These are phyloP conservation scores for Alternaria sp. DNA, from an alignment of 2,329 filamentous ascomycete species.

Conservation along the genomic window DNA sequence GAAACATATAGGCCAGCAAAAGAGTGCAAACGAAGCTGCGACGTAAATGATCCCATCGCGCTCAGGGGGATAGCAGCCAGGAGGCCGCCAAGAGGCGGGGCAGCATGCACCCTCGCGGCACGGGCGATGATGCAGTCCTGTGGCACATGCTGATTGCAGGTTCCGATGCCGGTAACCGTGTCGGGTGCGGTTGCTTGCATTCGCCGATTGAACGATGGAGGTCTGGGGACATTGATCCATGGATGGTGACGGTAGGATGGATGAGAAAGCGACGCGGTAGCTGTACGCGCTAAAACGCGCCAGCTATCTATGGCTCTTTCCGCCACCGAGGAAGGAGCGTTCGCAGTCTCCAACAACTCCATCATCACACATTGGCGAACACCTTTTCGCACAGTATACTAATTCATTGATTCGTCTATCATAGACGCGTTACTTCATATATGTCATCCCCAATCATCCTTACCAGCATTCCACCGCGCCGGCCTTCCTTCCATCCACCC, in stretches of 20 bases:
- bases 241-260: background rate
- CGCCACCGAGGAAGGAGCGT: background rate
- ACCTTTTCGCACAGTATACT: background rate
- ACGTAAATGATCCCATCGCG: too few relatives aligned
- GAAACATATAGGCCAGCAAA: rapidly evolving
- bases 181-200: too few relatives aligned
- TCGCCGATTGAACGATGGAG: too few relatives aligned
- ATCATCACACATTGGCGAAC: background rate
- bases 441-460: slow-evolving; percentile 1
- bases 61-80: background rate
- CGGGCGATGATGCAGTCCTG: background rate
- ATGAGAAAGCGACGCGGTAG: background rate
- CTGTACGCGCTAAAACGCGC: background rate
- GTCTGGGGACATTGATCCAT: background rate
- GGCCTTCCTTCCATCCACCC: background rate
- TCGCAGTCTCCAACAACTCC: background rate
- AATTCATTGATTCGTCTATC: slow-evolving; percentile 16
- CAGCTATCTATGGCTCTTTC: background rate
- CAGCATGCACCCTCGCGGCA: background rate
- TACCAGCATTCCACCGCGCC: background rate
- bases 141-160: background rate
- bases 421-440: slow-evolving; percentile 11
- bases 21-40: too few relatives aligned
- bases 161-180: background rate
- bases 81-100: slow-evolving; percentile 1